Conservation (phyloP, 2,329 filamentous ascomycete species). For the Juglanconis juglandina region DNA sequence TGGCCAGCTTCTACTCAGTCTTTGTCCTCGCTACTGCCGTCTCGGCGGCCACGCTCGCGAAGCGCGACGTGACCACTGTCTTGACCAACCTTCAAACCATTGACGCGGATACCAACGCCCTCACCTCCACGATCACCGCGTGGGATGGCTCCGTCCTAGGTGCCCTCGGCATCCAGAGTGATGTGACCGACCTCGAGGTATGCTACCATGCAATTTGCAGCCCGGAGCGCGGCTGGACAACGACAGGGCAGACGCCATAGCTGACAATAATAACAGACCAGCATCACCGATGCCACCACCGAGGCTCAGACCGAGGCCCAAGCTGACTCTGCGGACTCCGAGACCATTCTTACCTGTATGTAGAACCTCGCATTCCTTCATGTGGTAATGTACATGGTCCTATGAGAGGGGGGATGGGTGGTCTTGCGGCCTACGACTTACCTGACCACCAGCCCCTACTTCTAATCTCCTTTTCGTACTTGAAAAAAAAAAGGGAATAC, state of each 20-base stretch:
- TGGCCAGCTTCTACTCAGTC: constrained; percentile 12
- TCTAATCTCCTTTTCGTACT: neutral
- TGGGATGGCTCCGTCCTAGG: constrained; percentile 13
- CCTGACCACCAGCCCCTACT: neutral
- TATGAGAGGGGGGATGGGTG: no score
- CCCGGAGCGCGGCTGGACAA: no score
- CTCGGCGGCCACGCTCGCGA: constrained; percentile 7
- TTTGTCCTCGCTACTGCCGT: constrained; percentile 10
- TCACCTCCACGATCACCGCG: constrained; percentile 7
- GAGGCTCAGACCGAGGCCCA: constrained; percentile 8
- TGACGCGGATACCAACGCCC: constrained; percentile 7
- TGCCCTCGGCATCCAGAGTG: constrained; percentile 2
- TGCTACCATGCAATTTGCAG: neutral
- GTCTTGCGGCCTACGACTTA: neutral
- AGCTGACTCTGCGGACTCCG: constrained; percentile 10
- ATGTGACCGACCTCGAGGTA: constrained; percentile 5
- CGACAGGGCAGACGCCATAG: neutral
- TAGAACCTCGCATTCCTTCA: neutral
- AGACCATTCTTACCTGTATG: constrained; percentile 8
- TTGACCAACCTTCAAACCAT: constrained; percentile 14
- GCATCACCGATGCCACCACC: constrained; percentile 8
- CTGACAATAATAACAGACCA: constrained; percentile 5
- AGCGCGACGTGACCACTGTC: constrained; percentile 8
- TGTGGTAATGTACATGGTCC: no score
- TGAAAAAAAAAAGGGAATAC: neutral